Evolutionary conservation across 805 yeast genomes (phyloP).

Genomic region (Saccharomycopsis javanensis): DNA sequence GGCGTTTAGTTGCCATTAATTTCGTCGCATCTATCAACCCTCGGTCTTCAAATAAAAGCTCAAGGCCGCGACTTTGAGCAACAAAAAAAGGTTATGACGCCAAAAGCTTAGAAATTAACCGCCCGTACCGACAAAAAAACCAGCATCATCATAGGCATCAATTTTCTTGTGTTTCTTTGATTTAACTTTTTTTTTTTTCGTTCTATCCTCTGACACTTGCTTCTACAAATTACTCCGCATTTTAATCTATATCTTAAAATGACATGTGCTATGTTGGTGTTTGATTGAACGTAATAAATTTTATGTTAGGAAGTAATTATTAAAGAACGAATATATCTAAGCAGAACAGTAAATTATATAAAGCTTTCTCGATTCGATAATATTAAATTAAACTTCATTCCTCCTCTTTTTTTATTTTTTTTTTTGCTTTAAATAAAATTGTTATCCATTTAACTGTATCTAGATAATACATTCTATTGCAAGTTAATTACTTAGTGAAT

Average conservation of each 20-base stretch:
- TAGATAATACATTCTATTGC: too few species aligned
- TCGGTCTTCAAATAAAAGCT: too few species aligned
- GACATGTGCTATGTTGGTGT: neutral
- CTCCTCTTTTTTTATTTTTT: too few species aligned
- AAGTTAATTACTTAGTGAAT: too few species aligned
- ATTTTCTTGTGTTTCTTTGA: neutral
- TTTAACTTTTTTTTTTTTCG: neutral
- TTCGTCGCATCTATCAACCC: neutral
- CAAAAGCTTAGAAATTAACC: neutral
- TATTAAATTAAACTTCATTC: too few species aligned
- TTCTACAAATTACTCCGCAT: neutral
- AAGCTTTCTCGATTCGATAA: neutral
- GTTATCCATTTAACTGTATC: too few species aligned
- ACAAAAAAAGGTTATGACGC: neutral
- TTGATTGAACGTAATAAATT: too few species aligned
- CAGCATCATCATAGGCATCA: neutral
- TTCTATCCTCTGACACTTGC: neutral
- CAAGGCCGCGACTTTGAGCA: too few species aligned
- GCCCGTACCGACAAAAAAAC: neutral
- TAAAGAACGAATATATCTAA: too few species aligned
- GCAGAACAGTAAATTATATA: too few species aligned
- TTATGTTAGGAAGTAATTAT: too few species aligned
- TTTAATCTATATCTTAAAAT: neutral
- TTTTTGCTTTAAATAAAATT: too few species aligned
- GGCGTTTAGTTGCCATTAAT: neutral